These are phyloP conservation scores for Astrephomene gubernaculifera DNA, from an alignment of 139 green algal genomes.

Conservation along the genomic window DNA sequence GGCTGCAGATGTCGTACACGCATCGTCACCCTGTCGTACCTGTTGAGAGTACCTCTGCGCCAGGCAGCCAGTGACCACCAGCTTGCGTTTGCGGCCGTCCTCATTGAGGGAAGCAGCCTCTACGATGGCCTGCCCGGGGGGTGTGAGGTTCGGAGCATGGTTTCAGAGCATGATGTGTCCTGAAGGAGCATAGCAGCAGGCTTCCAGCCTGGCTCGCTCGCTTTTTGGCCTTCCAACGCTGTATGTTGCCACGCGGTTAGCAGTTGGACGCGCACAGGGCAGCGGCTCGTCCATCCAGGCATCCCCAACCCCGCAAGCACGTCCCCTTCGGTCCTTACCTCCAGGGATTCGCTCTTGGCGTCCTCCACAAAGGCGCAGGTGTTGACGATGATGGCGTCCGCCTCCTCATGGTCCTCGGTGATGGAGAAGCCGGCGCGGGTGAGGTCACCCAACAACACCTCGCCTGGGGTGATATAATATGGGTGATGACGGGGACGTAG, in stretches of 20 bases:
- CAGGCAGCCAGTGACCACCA: conserved; percentile 93
- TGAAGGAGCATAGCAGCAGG: too few species aligned
- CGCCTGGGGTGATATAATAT: conserved; percentile 59
- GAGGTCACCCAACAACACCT: conserved; percentile 93
- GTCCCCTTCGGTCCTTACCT: conserved; percentile 54
- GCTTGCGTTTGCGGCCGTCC: conserved; percentile 64
- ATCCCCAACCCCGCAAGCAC: too few species aligned
- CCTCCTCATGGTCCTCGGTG: conserved; percentile 70
- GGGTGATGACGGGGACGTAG: too few species aligned
- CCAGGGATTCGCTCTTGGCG: conserved; percentile 87
- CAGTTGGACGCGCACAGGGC: too few species aligned
- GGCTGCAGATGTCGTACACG: too few species aligned
- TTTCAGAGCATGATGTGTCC: too few species aligned
- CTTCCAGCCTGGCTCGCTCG: too few species aligned
- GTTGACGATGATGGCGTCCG: conserved; percentile 90
- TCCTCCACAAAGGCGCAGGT: conserved; percentile 94
- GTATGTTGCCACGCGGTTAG: too few species aligned
- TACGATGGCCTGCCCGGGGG: conserved; percentile 78
- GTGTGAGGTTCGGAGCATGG: not conserved
- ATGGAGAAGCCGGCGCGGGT: conserved; percentile 77
- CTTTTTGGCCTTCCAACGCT: too few species aligned
- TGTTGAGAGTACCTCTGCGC: conserved; percentile 87
- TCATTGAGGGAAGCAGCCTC: conserved; percentile 78
- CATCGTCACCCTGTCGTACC: not conserved
- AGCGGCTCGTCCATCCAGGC: too few species aligned